Base-by-base conservation (phyloP, 805 yeast species). In the Spathaspora hagerdaliae region DNA sequence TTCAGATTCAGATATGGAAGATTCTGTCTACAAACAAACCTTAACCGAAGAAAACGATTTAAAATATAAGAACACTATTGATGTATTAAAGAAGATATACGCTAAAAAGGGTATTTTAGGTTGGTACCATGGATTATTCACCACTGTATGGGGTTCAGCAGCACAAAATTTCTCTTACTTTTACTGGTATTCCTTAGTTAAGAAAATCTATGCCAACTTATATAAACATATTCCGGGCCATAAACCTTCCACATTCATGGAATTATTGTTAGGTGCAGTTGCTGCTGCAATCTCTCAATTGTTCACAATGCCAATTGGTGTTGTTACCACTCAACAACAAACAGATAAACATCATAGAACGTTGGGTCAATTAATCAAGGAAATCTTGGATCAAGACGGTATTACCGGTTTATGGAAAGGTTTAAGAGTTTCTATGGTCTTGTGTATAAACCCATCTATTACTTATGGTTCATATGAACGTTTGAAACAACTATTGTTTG, bases 281-380 rank as follows among this genome's bases (percentile, higher is more conserved):
- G 94, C 96, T 3, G 96, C 94, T 7, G 86, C 92, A 0, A 69
- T 86, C 33, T 87, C 94, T 8, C 92, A 87, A 64, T 51, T 87
- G 43, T 82, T 85, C 63, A 86, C 95, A 24, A 80, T 82, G 60
- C 96, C 96, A n/a, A 82, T 88, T 47, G 75, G 83, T 33, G 90
- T 86, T 9, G 75, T 87, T 42, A 82, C 95, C 12, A 74, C 79
- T 11, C 75, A 73, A 52, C 77, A 74, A 50, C 87, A 82, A 61
- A 80, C 86, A 0, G 75, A 74, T 48, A 67, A 68, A 57, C 58
- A 54, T 7, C 71, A 64, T 55, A 56, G 63, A 38, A 56, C 56
- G 24, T 60, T 68, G 53, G 48, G 45, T 45, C 62, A 63, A 51
- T 61, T 71, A 51, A 52, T 64, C 34, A 58, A 73, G 47, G 78